These are phyloP conservation scores for Vachellia collinsii DNA, from an alignment of 306 rosid genomes.

Conservation along the genomic window DNA sequence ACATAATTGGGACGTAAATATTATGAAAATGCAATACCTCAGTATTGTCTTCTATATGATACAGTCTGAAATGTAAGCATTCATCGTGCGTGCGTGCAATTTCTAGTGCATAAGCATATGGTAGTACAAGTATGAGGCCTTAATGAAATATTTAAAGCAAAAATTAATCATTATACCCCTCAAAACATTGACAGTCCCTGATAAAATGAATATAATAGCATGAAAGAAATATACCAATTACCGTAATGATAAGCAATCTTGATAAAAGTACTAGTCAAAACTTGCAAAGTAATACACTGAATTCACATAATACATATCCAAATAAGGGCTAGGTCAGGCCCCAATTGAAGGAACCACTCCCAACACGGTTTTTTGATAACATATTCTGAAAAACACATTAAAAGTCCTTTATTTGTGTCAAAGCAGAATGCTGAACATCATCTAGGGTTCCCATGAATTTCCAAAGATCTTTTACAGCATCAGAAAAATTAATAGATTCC, in stretches of 20 bases:
- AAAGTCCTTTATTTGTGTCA: background rate
- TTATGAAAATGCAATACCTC: background rate
- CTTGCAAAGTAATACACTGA: constrained; percentile 2
- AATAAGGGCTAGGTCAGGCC: background rate
- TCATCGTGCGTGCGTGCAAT: background rate
- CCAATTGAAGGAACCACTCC: background rate
- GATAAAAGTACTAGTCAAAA: background rate
- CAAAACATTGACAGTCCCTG: background rate
- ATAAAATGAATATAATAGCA: constrained; percentile 10
- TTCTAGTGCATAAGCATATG: background rate
- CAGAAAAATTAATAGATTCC: background rate
- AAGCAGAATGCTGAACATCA: background rate
- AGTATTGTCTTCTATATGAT: background rate
- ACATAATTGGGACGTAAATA: constrained; percentile 33
- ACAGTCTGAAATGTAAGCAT: background rate
- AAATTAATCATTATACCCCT: background rate
- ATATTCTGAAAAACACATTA: constrained; percentile 18
- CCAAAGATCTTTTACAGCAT: background rate
- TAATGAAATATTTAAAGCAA: background rate
- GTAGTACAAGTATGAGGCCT: background rate
- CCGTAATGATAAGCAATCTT: background rate
- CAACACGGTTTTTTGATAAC: background rate
- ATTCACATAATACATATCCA: background rate
- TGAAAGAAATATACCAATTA: constrained; percentile 6
- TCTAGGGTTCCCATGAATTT: background rate